Conservation (phyloP, 2,329 filamentous ascomycete genomes). For the Stachybotrys elegans region DNA sequence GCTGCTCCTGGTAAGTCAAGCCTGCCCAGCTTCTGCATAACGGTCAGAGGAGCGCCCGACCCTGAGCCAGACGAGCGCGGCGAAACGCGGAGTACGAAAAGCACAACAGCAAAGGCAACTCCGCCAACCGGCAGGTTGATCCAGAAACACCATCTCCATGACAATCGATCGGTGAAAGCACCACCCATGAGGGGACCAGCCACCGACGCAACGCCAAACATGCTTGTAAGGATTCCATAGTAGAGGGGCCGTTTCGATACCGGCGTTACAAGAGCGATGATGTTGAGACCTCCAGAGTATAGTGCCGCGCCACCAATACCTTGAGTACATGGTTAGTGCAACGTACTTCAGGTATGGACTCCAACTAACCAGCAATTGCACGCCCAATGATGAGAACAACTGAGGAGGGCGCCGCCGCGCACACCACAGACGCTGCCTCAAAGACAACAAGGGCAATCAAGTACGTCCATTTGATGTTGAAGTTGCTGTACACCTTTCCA, state of each 20-base stretch:
- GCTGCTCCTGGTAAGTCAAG: slow-evolving; percentile 50
- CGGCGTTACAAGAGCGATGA: background rate
- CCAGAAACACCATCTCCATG: slow-evolving; percentile 32
- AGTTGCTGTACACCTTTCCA: slow-evolving; percentile 39
- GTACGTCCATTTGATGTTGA: slow-evolving; percentile 20
- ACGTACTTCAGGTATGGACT: slow-evolving; percentile 48
- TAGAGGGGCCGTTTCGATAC: slow-evolving; percentile 24
- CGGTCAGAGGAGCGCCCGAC: slow-evolving; percentile 5
- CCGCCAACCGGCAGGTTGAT: slow-evolving; percentile 29
- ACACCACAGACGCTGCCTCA: slow-evolving; percentile 25
- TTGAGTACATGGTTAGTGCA: too few relatives aligned
- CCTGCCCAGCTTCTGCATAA: slow-evolving; percentile 24
- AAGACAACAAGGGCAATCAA: slow-evolving; percentile 19
- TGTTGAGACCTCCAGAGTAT: slow-evolving; percentile 7
- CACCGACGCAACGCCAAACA: slow-evolving; percentile 34
- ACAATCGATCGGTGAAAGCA: slow-evolving; percentile 19
- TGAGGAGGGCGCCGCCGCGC: slow-evolving; percentile 28
- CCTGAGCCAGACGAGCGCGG: background rate
- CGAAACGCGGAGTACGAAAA: slow-evolving; percentile 11
- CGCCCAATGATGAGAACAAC: slow-evolving; percentile 45
- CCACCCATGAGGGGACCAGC: slow-evolving; percentile 21
- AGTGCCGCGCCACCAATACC: background rate
- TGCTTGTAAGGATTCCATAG: slow-evolving; percentile 27
- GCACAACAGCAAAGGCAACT: slow-evolving; percentile 18
- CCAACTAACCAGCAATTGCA: slow-evolving; percentile 45